phyloP scores from a whole-genome alignment of 306 rosid species.

The Alnus rubra region DNA sequence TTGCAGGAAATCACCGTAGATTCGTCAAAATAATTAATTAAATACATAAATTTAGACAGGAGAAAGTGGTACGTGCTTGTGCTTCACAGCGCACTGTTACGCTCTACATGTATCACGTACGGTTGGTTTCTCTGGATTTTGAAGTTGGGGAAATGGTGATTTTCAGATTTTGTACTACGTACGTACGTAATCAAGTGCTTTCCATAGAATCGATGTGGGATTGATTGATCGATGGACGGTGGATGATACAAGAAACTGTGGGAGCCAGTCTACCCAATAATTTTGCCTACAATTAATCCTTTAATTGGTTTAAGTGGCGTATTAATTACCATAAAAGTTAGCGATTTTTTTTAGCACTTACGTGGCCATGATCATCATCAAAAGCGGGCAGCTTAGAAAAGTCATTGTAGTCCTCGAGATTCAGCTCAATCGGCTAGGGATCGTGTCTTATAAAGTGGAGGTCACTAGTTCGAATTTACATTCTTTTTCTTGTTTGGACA shows the following conservation, averaged over 20 bases:
- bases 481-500: too few species aligned
- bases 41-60: too few species aligned
- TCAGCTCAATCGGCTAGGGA: too few species aligned
- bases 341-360: not conserved
- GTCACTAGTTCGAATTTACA: too few species aligned
- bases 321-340: not conserved
- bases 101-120: slow-evolving; percentile 23
- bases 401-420: too few species aligned
- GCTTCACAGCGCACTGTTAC: not conserved
- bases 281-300: not conserved
- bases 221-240: slow-evolving; percentile 13
- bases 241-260: not conserved
- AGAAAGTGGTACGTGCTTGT: too few species aligned
- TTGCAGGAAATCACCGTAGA: slow-evolving; percentile 60
- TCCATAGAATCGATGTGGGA: not conserved
- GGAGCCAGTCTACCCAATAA: not conserved
- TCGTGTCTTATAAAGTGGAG: too few species aligned
- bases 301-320: not conserved
- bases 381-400: not conserved
- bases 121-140: slow-evolving; percentile 24
- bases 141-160: not conserved
- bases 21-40: slow-evolving; percentile 24
- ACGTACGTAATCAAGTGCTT: not conserved
- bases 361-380: not conserved
- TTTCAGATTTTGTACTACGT: too few species aligned